A percentile compares a stretch with the other conserved stretches of the same genome.
Evolutionary conservation across 1,139 yeast species (phyloP).

Genomic region (Pichia sp.): DNA sequence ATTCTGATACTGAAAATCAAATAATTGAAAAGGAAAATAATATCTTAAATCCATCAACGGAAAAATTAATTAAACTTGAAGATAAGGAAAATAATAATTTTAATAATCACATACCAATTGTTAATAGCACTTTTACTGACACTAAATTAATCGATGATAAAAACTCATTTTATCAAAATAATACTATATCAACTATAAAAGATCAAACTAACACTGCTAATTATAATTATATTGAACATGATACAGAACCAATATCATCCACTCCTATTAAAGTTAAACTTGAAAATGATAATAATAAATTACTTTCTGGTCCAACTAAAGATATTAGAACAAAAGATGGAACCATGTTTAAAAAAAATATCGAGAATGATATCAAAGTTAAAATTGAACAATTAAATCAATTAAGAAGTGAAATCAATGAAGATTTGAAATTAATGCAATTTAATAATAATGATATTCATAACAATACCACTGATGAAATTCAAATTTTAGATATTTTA

Average conservation of each 20-base stretch:
- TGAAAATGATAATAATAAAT: not conserved
- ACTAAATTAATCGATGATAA: not conserved
- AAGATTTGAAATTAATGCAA: not conserved
- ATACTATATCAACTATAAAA: not conserved
- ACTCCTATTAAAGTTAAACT: slow-evolving; percentile 1
- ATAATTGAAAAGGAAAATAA: not conserved
- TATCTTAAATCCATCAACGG: too few species aligned
- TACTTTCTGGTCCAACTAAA: not conserved
- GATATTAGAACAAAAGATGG: not conserved
- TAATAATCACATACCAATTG: not conserved
- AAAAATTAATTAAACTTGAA: not conserved
- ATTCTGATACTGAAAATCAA: too few species aligned
- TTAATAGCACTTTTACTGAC: slow-evolving; percentile 8
- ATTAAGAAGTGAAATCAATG: slow-evolving; percentile 2
- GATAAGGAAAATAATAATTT: not conserved
- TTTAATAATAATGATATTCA: not conserved
- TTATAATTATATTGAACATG: not conserved
- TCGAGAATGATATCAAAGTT: slow-evolving; percentile 3
- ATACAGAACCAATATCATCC: not conserved
- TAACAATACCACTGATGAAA: not conserved
- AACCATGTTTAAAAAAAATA: not conserved
- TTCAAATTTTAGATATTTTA: not conserved
- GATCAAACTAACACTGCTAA: not conserved
- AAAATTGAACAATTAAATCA: slow-evolving; percentile 5
- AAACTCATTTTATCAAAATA: too few species aligned